phyloP scores from a whole-genome alignment of 129 eudicot species.

The Artemisia annua region DNA sequence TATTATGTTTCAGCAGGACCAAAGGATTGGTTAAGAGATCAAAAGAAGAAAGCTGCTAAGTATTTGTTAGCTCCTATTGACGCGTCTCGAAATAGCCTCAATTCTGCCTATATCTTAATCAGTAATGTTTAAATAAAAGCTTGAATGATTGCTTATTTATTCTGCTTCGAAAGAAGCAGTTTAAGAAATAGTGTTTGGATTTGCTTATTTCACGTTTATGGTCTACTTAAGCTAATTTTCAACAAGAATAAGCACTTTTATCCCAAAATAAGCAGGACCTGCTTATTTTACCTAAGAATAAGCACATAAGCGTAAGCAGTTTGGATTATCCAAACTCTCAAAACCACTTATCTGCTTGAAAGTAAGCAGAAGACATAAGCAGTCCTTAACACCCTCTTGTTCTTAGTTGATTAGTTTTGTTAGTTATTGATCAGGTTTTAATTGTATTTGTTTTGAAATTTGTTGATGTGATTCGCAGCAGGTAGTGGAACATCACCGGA shows the following conservation, averaged over 20 bases:
- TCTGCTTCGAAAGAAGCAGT: too few species aligned
- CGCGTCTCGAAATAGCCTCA: conserved; percentile 78
- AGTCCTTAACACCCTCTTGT: too few species aligned
- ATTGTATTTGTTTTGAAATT: conserved; percentile 8
- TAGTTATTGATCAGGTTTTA: neutral
- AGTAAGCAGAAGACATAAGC: neutral
- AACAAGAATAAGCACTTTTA: too few species aligned
- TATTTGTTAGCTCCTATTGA: conserved; percentile 85
- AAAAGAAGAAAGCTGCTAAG: conserved; percentile 84
- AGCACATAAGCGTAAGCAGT: too few species aligned
- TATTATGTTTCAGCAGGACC: conserved; percentile 83
- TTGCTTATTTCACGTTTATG: neutral
- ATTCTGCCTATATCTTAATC: conserved; percentile 56
- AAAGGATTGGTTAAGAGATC: conserved; percentile 91
- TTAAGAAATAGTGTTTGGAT: neutral
- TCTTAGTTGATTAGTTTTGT: neutral
- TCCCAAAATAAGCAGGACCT: neutral
- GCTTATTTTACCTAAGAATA: neutral
- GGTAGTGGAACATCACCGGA: conserved; percentile 41
- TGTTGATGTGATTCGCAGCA: conserved; percentile 34
- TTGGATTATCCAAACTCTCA: too few species aligned
- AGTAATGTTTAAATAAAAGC: conserved; percentile 30
- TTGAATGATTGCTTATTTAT: too few species aligned
- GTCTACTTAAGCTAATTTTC: too few species aligned
- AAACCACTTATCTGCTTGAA: neutral